Percentiles rank a stretch among this genome's conserved stretches.
Conservation (phyloP, 345 rosid genomes). For the Eucalyptus victrix region DNA sequence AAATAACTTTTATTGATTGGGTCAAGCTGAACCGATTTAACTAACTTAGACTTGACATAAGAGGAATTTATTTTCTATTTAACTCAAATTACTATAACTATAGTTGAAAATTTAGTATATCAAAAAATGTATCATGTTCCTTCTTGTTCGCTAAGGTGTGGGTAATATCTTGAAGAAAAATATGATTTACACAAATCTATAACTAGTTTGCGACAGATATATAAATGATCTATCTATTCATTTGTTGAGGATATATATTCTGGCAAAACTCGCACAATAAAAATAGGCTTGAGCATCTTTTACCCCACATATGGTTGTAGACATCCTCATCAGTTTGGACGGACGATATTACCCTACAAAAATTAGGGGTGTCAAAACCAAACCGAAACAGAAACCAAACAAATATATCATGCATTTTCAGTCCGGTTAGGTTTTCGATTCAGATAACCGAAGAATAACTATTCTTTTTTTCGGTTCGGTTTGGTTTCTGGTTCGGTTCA, state of each 20-base stretch:
- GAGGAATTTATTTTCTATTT: not conserved
- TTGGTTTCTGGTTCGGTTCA: too few relatives aligned
- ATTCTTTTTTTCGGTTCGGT: fast-evolving
- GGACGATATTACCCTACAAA: not conserved
- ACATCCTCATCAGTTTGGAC: not conserved
- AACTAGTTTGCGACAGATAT: not conserved
- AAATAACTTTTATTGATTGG: not conserved
- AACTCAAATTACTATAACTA: not conserved
- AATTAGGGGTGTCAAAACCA: too few relatives aligned
- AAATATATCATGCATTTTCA: too few relatives aligned
- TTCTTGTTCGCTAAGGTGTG: not conserved
- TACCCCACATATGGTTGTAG: not conserved
- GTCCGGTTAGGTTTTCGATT: too few relatives aligned
- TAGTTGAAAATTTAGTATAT: not conserved
- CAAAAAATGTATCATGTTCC: not conserved
- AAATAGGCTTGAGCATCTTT: not conserved
- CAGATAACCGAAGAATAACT: too few relatives aligned
- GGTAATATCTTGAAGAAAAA: not conserved
- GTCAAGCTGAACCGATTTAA: not conserved
- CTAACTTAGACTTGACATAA: not conserved
- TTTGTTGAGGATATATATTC: not conserved
- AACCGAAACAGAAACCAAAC: fast-evolving
- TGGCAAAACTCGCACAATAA: not conserved
- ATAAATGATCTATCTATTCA: not conserved
- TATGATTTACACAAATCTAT: not conserved